Evolutionary conservation across 192 early-diverging fungal species (phyloP), one percentile per base, ranked within the genome.

Genomic region (Diversispora eburnea): DNA sequence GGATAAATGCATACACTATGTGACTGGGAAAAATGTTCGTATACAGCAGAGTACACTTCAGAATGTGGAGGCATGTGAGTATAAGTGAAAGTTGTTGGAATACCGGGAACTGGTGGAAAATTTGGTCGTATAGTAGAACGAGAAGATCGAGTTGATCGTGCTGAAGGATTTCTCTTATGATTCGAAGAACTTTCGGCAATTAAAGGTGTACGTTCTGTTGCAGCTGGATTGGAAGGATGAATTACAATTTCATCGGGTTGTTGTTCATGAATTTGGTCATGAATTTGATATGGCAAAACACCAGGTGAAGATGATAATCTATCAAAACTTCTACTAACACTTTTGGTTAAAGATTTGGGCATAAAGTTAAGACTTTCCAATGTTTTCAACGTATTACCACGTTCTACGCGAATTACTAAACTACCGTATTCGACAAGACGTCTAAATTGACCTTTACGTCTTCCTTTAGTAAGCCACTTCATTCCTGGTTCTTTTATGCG

Each of bases 401-500:
- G 76, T 48, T 82, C 77, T 42, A 82, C 80, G 22, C 80, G 67
- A 57, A 82, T 77, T 48, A 75, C 72, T 13, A 82, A 69, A n/a
- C 72, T 77, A 15, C 77, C 80, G 60, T 75, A 67, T 7, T 54
- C 62, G 5, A 82, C 80, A 70, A 82, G 42, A 17, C 67, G 33
- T 70, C 39, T 70, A 19, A 70, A 70, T 70, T 70, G 46, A 73
- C 56, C 77, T 78, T 73, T 67, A 75, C 8, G 72, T 75, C 47
- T 82, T 79, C 61, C 78, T 75, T 47, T 82, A 77, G 64, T 58
- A 45, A 47, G 69, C 80, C 80, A 82, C 66, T 75, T 82, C 25
- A 82, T 70, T 3, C 80, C 80, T 22, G 80, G 80, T 2, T 65
- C 56, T 49, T 82, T 82, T 65, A 82, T 65, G n/a, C 25, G 43